Evolutionary conservation across 805 yeast genomes (phyloP).

Genomic region (Suhomyces pyralidae): DNA sequence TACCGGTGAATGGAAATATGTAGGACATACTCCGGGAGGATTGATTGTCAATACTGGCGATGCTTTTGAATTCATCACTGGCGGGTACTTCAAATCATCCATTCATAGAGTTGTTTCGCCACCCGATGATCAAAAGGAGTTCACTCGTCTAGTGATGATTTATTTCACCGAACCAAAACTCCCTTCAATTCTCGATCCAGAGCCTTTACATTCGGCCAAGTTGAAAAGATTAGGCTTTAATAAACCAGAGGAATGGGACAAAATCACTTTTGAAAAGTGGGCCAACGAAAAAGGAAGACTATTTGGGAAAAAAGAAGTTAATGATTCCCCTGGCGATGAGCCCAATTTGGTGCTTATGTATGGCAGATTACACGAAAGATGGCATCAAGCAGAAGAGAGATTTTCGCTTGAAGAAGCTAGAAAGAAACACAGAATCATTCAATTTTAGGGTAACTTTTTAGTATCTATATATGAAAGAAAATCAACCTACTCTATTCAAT

Average conservation of each 20-base stretch:
- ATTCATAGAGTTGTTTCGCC: conserved; percentile 14
- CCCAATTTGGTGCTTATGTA: conserved; percentile 36
- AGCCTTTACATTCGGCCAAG: conserved; percentile 11
- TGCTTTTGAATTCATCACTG: conserved; percentile 30
- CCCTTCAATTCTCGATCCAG: conserved; percentile 13
- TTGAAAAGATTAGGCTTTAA: conserved; percentile 9
- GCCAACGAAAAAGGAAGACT: conserved; percentile 45
- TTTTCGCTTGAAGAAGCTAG: conserved; percentile 27
- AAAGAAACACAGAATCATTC: conserved; percentile 21
- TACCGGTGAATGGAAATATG: conserved; percentile 29
- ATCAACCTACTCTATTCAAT: conserved; percentile 5
- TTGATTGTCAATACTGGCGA: conserved; percentile 30
- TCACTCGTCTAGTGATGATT: conserved; percentile 12
- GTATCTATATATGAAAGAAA: neutral
- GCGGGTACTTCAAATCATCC: conserved; percentile 20
- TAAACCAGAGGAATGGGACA: conserved; percentile 27
- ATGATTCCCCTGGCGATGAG: conserved; percentile 32
- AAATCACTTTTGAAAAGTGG: conserved; percentile 26
- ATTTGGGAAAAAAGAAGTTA: conserved; percentile 40
- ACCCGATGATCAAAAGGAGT: conserved; percentile 14
- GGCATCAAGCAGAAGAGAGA: conserved; percentile 27
- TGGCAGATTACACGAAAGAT: conserved; percentile 42
- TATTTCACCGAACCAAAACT: conserved; percentile 15
- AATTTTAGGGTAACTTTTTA: conserved; percentile 6
- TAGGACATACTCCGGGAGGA: conserved; percentile 27